A percentile compares a stretch with the other conserved stretches of the same genome.
phyloP scores from a whole-genome alignment of 2,329 filamentous ascomycete genomes.

The Colletotrichum lupini region DNA sequence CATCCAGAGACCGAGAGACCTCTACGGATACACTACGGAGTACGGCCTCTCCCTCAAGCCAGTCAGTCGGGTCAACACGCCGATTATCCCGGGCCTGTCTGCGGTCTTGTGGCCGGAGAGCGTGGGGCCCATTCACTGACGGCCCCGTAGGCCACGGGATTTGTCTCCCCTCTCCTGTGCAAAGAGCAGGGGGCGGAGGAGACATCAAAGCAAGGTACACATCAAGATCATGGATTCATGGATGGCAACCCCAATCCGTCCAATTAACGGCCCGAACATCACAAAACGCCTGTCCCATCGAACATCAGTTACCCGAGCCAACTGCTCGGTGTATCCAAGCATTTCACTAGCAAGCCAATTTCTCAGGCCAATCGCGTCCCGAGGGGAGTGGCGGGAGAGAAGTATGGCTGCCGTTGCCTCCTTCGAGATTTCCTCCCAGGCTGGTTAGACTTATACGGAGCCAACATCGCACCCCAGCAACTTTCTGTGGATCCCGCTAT shows the following conservation, averaged over 20 bases:
- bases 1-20: conserved; percentile 3
- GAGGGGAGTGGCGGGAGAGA: background rate
- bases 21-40: background rate
- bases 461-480: conserved; percentile 9
- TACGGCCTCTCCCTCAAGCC: background rate
- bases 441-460: conserved; percentile 19
- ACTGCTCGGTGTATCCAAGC: background rate
- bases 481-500: background rate
- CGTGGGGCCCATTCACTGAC: background rate
- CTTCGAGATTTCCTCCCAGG: conserved; percentile 1
- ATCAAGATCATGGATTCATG: background rate
- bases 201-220: background rate
- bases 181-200: background rate
- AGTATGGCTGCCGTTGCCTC: conserved; percentile 4
- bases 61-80: conserved; percentile 21
- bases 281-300: background rate
- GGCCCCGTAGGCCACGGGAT: background rate
- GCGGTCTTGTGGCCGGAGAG: conserved; percentile 9
- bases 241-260: background rate
- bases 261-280: background rate
- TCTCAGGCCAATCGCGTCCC: background rate
- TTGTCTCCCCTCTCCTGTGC: background rate
- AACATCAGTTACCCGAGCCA: background rate
- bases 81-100: conserved; percentile 7
- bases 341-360: too few relatives aligned